Evolutionary conservation across 2,329 filamentous ascomycete species (phyloP).

Genomic region (Venturia pyrina): DNA sequence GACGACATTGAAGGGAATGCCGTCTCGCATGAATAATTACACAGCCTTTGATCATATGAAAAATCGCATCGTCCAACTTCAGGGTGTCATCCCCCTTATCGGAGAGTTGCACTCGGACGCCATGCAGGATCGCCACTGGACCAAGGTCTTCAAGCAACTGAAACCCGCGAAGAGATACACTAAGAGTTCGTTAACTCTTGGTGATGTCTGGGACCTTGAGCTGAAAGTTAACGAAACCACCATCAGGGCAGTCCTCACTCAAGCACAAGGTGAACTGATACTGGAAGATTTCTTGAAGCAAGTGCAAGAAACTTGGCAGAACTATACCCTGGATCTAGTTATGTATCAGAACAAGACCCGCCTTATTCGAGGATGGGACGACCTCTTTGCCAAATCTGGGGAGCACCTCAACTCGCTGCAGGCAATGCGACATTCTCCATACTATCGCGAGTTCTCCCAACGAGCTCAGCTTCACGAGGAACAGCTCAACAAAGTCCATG

Average conservation of each 20-base stretch:
- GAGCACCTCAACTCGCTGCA: constrained; percentile 96
- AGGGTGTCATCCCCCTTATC: constrained; percentile 84
- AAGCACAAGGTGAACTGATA: constrained; percentile 97
- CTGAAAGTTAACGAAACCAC: constrained; percentile 76
- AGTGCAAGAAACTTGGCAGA: constrained; percentile 94
- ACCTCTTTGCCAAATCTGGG: constrained; percentile 95
- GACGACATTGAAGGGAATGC: constrained; percentile 99
- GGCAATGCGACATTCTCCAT: constrained; percentile 97
- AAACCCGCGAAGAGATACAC: constrained; percentile 91
- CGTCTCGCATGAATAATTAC: constrained; percentile 96
- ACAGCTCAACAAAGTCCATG: constrained; percentile 92
- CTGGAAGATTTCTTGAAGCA: constrained; percentile 95
- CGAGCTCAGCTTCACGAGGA: constrained; percentile 96
- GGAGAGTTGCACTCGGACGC: constrained; percentile 92
- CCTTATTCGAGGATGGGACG: constrained; percentile 94
- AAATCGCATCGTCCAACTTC: constrained; percentile 71
- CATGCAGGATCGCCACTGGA: constrained; percentile 92
- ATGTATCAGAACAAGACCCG: constrained; percentile 98
- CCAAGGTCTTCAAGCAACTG: constrained; percentile 93
- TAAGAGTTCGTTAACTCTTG: constrained; percentile 87
- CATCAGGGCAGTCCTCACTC: constrained; percentile 85
- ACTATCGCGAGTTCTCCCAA: constrained; percentile 99
- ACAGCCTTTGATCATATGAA: constrained; percentile 99
- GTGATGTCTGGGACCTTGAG: constrained; percentile 96
- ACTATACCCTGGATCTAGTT: constrained; percentile 86